phyloP scores from a whole-genome alignment of 2,329 filamentous ascomycete species.

The Fusarium acutatum region DNA sequence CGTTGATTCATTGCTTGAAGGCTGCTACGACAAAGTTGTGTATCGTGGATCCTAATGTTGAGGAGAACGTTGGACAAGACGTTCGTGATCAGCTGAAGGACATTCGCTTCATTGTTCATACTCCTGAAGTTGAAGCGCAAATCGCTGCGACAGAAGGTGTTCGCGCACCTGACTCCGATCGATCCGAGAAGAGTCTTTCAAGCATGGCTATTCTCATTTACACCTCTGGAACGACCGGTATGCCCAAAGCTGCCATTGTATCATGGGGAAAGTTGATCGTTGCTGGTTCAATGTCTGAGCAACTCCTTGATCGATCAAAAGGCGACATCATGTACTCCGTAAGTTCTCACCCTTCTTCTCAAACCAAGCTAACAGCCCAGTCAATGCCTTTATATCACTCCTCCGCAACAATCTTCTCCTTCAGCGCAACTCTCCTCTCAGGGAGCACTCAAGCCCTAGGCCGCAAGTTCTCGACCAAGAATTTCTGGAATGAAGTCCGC shows the following conservation, averaged over 20 bases:
- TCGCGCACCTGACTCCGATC: conserved; percentile 66
- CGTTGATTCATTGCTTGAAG: conserved; percentile 77
- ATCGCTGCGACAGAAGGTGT: conserved; percentile 60
- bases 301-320: conserved; percentile 65
- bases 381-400: conserved; percentile 92
- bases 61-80: conserved; percentile 64
- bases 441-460: conserved; percentile 77
- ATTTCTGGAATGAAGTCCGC: conserved; percentile 81
- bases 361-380: conserved; percentile 48
- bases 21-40: conserved; percentile 73
- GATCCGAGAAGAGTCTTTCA: conserved; percentile 58
- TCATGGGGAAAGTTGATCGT: conserved; percentile 73
- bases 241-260: conserved; percentile 82
- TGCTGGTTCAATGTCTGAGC: conserved; percentile 48
- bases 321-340: conserved; percentile 80
- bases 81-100: conserved; percentile 59
- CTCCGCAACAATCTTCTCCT: conserved; percentile 76
- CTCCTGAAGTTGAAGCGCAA: conserved; percentile 63
- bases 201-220: conserved; percentile 81
- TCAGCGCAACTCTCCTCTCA: conserved; percentile 65
- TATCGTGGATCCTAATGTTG: conserved; percentile 71
- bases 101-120: conserved; percentile 71
- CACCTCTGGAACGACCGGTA: conserved; percentile 84
- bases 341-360: conserved; percentile 38
- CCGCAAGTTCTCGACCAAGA: conserved; percentile 78